Percentiles rank a stretch among this genome's conserved stretches.
Conservation (phyloP, 352 stramenopile genomes). For the Phytophthora fragariae region DNA sequence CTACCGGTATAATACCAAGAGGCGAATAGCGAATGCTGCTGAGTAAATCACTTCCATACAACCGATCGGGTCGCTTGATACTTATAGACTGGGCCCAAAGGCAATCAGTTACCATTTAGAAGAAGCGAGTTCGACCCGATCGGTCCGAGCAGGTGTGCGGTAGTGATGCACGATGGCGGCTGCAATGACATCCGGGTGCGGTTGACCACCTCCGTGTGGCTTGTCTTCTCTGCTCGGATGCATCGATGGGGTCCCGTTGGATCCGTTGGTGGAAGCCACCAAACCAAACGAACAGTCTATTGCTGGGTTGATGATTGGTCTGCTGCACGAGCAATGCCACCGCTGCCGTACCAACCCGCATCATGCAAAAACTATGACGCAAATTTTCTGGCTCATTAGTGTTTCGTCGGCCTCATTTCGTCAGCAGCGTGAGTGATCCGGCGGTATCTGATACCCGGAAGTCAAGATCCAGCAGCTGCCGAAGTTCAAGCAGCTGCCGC, state of each 20-base stretch:
- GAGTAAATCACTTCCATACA: too few species aligned
- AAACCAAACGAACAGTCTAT: background rate
- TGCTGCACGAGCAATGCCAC: too few species aligned
- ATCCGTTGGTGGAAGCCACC: too few species aligned
- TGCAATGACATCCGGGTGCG: background rate
- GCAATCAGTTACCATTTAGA: too few species aligned
- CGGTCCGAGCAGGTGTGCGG: background rate
- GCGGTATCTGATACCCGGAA: too few species aligned
- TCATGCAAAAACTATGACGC: background rate
- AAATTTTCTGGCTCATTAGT: background rate
- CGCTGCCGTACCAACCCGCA: background rate
- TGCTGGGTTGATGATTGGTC: too few species aligned
- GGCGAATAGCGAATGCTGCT: too few species aligned
- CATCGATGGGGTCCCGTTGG: too few species aligned
- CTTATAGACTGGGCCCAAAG: too few species aligned
- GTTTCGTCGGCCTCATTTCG: slow-evolving; percentile 1
- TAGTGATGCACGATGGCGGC: background rate
- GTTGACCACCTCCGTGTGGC: background rate
- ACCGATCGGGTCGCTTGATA: background rate
- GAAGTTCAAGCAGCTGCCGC: too few species aligned
- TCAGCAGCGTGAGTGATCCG: background rate
- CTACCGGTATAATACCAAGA: background rate
- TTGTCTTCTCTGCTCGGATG: background rate
- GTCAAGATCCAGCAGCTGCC: too few species aligned
- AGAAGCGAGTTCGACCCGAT: background rate